Percentiles rank a stretch among this genome's conserved stretches.
phyloP scores from a whole-genome alignment of 257 asterid genomes.

The Rhazya stricta region DNA sequence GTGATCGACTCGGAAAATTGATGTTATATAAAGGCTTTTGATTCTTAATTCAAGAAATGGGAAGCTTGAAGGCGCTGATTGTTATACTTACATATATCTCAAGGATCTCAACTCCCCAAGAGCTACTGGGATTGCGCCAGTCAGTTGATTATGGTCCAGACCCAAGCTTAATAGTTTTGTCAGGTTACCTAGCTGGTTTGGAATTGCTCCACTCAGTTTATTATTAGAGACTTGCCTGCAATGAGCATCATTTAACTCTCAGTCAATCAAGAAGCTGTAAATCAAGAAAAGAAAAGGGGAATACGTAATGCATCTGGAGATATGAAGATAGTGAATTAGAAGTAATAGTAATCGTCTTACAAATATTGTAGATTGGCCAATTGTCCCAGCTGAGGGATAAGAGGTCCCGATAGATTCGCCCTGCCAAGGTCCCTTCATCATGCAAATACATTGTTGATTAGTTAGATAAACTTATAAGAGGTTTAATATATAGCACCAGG shows the following conservation, averaged over 20 bases:
- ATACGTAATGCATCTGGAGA: neutral
- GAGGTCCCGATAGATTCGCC: constrained; percentile 52
- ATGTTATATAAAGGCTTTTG: neutral
- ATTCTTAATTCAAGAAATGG: neutral
- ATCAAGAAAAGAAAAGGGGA: too few species aligned
- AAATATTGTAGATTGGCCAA: constrained; percentile 53
- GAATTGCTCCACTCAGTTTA: constrained; percentile 47
- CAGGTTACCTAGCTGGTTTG: constrained; percentile 40
- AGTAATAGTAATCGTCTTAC: constrained; percentile 25
- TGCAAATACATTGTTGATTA: neutral
- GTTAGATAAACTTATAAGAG: neutral
- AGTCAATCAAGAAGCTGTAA: too few species aligned
- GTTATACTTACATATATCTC: constrained; percentile 40
- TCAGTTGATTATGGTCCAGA: constrained; percentile 46
- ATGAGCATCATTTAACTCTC: neutral
- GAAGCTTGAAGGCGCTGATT: neutral
- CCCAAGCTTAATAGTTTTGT: constrained; percentile 48
- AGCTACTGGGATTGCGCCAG: constrained; percentile 45
- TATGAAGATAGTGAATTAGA: too few species aligned
- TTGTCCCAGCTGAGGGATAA: constrained; percentile 58
- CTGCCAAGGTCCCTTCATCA: constrained; percentile 58
- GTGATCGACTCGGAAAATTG: neutral
- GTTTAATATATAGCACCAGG: too few species aligned
- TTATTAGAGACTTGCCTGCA: constrained; percentile 53
- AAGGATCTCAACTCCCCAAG: constrained; percentile 43